Conservation (phyloP, 2,329 filamentous ascomycete species). For the Albophoma yamanashiensis region DNA sequence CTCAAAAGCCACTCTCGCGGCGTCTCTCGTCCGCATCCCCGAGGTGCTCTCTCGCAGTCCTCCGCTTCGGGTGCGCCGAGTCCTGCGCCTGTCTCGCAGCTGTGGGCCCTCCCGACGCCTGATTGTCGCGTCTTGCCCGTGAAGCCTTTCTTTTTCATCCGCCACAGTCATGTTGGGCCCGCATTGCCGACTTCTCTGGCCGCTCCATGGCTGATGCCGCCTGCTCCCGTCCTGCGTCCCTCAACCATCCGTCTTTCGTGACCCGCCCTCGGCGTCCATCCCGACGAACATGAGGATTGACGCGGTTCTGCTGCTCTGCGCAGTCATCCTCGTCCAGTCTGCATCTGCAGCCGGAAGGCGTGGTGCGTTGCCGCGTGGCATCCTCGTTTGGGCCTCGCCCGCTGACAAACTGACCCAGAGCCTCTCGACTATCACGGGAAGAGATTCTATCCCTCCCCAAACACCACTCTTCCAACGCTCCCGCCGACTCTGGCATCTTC, state of each 20-base stretch:
- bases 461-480: not conserved
- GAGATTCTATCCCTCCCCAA: not conserved
- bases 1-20: not conserved
- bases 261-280: not conserved
- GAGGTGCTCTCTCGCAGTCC: not conserved
- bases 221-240: not conserved
- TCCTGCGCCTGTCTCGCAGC: not conserved
- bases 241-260: not conserved
- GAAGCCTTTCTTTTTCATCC: not conserved
- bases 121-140: not conserved
- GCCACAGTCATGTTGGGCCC: constrained; percentile 1
- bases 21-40: not conserved
- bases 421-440: not conserved
- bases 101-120: not conserved
- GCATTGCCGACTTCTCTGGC: not conserved
- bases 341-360: constrained; percentile 4
- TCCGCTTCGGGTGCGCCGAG: not conserved
- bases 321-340: constrained; percentile 5
- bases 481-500: not conserved
- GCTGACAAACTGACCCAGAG: not conserved
- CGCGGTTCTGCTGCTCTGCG: constrained; percentile 6
- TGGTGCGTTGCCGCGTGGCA: constrained; percentile 4
- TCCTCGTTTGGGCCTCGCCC: too few relatives aligned
- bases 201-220: constrained; percentile 2
- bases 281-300: constrained; percentile 8